Evolutionary conservation across 2,329 filamentous ascomycete species (phyloP).

Genomic region (Ceratocystis cubensis): DNA sequence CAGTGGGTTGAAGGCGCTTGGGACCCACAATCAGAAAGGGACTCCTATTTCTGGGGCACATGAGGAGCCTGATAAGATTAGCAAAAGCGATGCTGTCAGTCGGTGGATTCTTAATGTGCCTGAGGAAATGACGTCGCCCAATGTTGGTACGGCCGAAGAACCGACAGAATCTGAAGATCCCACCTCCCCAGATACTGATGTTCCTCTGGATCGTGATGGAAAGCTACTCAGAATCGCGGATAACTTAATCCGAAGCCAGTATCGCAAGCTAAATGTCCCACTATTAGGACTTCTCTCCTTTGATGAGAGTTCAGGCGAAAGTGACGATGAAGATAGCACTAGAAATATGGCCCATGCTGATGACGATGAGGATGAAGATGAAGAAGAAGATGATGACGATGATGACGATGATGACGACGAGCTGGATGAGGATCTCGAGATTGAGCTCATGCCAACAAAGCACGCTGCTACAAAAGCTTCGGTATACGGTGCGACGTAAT

Average conservation of each 20-base stretch:
- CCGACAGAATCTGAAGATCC: constrained; percentile 31
- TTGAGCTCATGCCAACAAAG: constrained; percentile 3
- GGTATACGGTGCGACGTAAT: neutral
- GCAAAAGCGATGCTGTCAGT: constrained; percentile 32
- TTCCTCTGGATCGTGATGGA: constrained; percentile 32
- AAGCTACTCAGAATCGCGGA: constrained; percentile 36
- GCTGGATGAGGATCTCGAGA: constrained; percentile 22
- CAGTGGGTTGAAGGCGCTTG: constrained; percentile 29
- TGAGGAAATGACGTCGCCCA: constrained; percentile 28
- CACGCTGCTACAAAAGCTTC: neutral
- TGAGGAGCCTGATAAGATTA: constrained; percentile 26
- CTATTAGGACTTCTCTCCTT: constrained; percentile 35
- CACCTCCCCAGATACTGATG: constrained; percentile 32
- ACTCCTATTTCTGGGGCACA: neutral
- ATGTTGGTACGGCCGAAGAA: constrained; percentile 24
- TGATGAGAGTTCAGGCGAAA: constrained; percentile 35
- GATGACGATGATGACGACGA: constrained; percentile 25
- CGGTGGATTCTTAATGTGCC: constrained; percentile 35
- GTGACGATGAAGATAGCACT: constrained; percentile 26
- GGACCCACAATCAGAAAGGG: constrained; percentile 17
- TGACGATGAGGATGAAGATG: constrained; percentile 22
- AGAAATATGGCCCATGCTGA: constrained; percentile 25
- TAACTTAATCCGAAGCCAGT: constrained; percentile 37
- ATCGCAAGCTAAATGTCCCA: constrained; percentile 35
- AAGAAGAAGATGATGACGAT: constrained; percentile 25